A percentile compares a stretch with the other conserved stretches of the same genome.
Conservation (phyloP, 768 basidiomycete genomes). For the Pulveroboletus ravenelii region DNA sequence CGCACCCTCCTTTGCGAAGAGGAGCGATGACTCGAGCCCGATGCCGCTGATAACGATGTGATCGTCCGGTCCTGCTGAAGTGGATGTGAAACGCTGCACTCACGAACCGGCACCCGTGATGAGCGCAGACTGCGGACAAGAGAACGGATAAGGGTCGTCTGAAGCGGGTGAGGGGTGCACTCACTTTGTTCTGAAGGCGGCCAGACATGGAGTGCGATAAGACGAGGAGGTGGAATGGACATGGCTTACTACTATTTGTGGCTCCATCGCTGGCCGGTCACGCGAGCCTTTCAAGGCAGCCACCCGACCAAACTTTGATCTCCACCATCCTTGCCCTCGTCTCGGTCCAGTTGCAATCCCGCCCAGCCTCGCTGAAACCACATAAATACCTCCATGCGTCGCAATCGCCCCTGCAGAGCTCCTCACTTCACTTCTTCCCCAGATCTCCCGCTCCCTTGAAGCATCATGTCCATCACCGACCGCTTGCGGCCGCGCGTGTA, state of each 20-base stretch:
- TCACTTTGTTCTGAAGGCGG: constrained; percentile 64
- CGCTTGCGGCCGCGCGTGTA: constrained; percentile 37
- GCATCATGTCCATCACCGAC: constrained; percentile 22
- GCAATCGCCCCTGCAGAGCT: background rate
- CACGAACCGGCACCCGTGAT: constrained; percentile 89
- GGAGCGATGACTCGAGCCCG: constrained; percentile 90
- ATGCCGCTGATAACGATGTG: constrained; percentile 63
- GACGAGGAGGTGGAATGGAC: background rate
- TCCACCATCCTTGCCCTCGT: too few relatives aligned
- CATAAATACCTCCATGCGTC: constrained; percentile 21
- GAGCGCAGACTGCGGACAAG: constrained; percentile 53
- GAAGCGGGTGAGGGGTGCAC: background rate
- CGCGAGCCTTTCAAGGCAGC: too few relatives aligned
- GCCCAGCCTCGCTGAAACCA: constrained; percentile 6
- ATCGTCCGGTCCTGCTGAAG: constrained; percentile 8
- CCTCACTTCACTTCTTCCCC: constrained; percentile 2
- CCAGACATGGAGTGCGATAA: constrained; percentile 45
- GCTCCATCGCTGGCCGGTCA: too few relatives aligned
- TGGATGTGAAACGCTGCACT: constrained; percentile 28
- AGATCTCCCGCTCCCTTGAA: too few relatives aligned
- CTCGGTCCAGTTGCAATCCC: constrained; percentile 17
- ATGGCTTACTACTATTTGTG: constrained; percentile 2
- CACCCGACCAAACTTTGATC: too few relatives aligned
- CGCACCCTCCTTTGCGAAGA: constrained; percentile 95
- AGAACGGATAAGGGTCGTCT: constrained; percentile 6